phyloP scores from a whole-genome alignment of 108 stramenopile species.

The Skeletonema menzelii region DNA sequence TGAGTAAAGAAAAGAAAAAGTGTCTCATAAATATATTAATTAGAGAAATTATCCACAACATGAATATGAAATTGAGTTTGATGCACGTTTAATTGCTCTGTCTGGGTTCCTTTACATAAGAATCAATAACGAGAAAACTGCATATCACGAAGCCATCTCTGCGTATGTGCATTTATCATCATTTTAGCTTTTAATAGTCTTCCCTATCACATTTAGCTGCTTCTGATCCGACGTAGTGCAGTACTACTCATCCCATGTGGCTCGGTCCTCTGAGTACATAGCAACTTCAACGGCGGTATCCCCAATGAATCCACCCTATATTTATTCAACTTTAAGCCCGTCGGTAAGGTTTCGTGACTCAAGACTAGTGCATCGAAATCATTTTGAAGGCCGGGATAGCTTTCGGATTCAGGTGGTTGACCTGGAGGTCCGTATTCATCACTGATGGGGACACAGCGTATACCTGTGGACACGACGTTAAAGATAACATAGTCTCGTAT shows the following conservation, averaged over 20 bases:
- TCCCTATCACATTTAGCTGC: neutral
- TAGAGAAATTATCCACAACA: neutral
- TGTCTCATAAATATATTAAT: neutral
- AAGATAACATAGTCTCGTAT: neutral
- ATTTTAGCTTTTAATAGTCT: neutral
- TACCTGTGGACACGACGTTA: neutral
- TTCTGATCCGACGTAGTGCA: slow-evolving; percentile 60
- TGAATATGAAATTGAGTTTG: neutral
- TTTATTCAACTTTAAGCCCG: slow-evolving; percentile 70
- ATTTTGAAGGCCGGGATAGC: slow-evolving; percentile 32
- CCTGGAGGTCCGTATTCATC: slow-evolving; percentile 87
- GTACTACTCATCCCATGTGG: slow-evolving; percentile 90
- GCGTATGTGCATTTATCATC: no score
- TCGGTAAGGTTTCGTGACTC: slow-evolving; percentile 83
- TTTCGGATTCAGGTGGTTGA: slow-evolving; percentile 21
- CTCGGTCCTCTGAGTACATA: slow-evolving; percentile 87
- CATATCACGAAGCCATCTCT: no score
- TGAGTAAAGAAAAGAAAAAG: slow-evolving; percentile 56
- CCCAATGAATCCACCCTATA: slow-evolving; percentile 62
- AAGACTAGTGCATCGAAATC: slow-evolving; percentile 83
- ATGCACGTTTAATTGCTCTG: neutral
- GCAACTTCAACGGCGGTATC: slow-evolving; percentile 63
- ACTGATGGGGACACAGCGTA: slow-evolving; percentile 66
- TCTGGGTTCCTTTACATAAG: no score
- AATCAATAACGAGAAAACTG: no score